Conservation (phyloP, 306 rosid species). For the Spatholobus suberectus region DNA sequence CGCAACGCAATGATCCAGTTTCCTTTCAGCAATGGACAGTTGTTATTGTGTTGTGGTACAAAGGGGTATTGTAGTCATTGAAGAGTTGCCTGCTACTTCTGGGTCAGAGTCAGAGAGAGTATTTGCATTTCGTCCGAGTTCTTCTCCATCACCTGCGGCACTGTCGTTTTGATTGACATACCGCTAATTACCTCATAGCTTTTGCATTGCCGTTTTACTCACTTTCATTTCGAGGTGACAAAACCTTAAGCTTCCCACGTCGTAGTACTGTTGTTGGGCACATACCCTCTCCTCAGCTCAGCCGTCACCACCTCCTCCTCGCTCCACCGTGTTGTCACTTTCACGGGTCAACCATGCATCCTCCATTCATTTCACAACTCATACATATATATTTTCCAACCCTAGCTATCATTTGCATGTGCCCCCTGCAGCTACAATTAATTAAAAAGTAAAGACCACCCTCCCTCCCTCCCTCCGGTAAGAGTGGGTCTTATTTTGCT, state of each 20-base stretch:
- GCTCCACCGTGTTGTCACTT: conserved; percentile 20
- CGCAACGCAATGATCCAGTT: not conserved
- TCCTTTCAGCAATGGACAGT: not conserved
- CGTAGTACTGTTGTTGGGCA: not conserved
- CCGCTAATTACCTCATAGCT: not conserved
- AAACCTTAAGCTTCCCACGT: conserved; percentile 25
- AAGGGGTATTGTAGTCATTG: not conserved
- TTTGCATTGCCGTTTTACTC: not conserved
- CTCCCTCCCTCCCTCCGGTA: too few species aligned
- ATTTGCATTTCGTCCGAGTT: not conserved
- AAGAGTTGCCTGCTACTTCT: too few species aligned
- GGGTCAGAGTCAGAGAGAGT: not conserved
- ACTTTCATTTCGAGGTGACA: conserved; percentile 7
- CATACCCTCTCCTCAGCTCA: not conserved
- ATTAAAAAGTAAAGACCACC: not conserved
- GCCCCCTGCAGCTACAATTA: not conserved
- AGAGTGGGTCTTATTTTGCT: not conserved
- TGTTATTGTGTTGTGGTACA: not conserved
- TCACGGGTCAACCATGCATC: not conserved
- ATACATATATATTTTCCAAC: too few species aligned
- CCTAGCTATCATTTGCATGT: too few species aligned
- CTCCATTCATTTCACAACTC: conserved; percentile 8
- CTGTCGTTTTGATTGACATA: conserved; percentile 33
- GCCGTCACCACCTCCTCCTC: not conserved
- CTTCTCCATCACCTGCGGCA: conserved; percentile 16